Base-by-base conservation (phyloP, 768 basidiomycete species). In the Punctularia strigosozonata region DNA sequence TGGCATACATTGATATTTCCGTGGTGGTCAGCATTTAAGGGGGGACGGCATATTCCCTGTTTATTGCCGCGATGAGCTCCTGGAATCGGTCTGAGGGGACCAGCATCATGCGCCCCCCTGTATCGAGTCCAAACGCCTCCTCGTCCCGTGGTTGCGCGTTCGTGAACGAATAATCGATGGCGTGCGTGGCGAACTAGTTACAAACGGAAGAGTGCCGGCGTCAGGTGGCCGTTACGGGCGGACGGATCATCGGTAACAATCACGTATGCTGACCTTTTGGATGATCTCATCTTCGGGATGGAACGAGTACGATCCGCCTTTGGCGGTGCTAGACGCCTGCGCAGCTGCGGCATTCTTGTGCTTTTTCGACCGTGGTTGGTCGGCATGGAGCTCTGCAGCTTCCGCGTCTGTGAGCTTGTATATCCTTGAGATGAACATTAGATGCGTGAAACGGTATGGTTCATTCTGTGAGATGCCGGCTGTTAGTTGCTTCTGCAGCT, bases 271-370 rank as follows among this genome's bases (percentile, higher is more conserved):
- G 37, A 85, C 87, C 63, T 75, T 59, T 40, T 71, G 67, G 37
- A 90, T 75, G 30, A 65, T 64, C 30, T 80, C 78, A 56, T 95
- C 91, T 54, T 95, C 92, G 0, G 83, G 79, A 51, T 95, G 90
- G 61, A 86, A 94, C 2, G 75, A 61, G 50, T 79, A 83, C 4
- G 76, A 62, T 0, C 77, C 73, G 38, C 76, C 75, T 2, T 50
- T 48, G 10, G 66, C 65, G 5, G 57, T 50, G 28, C 53, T 40
- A 33, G 50, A 42, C 43, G 55, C 17, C 4, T 25, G 31, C 12
- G 40, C 38, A 3, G 45, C 39, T 23, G 66, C 66, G 43, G 49
- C 57, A 51, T 66, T 74, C 44, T 54, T 65, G 26, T 57, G 60
- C 42, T 49, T 65, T 49, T 59, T 66, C 24, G 45, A 68, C 56